phyloP scores from a whole-genome alignment of 495 filamentous ascomycete genomes.

The Penicillium antarcticum region DNA sequence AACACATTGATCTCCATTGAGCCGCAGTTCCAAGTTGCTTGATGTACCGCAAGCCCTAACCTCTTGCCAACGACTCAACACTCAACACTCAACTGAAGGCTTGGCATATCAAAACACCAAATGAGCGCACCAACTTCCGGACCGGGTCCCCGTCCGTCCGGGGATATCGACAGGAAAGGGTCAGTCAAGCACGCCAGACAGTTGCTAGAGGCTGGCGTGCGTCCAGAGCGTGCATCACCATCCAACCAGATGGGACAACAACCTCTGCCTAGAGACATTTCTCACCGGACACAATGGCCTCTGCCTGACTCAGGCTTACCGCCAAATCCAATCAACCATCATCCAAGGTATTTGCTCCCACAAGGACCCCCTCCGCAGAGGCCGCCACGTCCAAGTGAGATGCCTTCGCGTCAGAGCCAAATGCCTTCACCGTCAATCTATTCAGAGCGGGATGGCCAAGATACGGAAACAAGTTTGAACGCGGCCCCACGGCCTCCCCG shows the following conservation, averaged over 20 bases:
- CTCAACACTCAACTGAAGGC: no score
- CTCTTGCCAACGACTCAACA: background rate
- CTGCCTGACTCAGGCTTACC: constrained; percentile 38
- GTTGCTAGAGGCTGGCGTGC: constrained; percentile 49
- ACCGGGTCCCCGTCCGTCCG: constrained; percentile 5
- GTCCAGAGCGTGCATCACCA: constrained; percentile 29
- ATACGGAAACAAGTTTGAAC: constrained; percentile 44
- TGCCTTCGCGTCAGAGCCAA: constrained; percentile 5
- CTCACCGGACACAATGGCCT: constrained; percentile 34
- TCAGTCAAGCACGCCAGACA: constrained; percentile 51
- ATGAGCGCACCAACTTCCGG: constrained; percentile 17
- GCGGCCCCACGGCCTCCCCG: constrained; percentile 47
- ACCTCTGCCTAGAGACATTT: constrained; percentile 23
- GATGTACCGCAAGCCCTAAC: constrained; percentile 4
- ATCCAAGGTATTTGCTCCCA: constrained; percentile 41
- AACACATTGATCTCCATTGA: background rate
- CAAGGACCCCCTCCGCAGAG: constrained; percentile 61
- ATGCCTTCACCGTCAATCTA: constrained; percentile 39
- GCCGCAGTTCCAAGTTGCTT: background rate
- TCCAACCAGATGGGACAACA: constrained; percentile 15
- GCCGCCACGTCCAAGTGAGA: constrained; percentile 56
- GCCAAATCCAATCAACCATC: constrained; percentile 29
- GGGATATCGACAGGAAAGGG: constrained; percentile 25
- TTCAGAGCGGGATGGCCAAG: constrained; percentile 50
- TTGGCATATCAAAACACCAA: background rate